These are phyloP conservation scores for Mycena sp. DNA, from an alignment of 1,284 basidiomycete genomes.

Conservation along the genomic window DNA sequence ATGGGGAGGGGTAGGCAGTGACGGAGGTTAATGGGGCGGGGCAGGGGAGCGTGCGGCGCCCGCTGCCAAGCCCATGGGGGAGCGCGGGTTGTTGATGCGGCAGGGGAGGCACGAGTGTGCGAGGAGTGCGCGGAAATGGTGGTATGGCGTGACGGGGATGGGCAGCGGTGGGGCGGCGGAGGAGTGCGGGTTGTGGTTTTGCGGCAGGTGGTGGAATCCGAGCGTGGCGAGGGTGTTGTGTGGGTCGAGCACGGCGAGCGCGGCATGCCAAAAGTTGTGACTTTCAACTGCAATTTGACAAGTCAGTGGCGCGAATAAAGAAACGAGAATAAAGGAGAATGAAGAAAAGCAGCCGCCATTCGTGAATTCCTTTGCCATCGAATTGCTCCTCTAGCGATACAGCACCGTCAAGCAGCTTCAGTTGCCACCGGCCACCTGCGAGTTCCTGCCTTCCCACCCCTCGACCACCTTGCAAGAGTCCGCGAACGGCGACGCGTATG, in stretches of 20 bases:
- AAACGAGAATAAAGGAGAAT: neutral
- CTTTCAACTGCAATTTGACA: conserved; percentile 59
- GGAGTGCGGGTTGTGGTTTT: conserved; percentile 26
- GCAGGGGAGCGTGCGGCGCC: conserved; percentile 55
- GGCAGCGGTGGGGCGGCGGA: conserved; percentile 38
- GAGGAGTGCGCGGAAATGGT: conserved; percentile 52
- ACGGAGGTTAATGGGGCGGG: too few relatives aligned
- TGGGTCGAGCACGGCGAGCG: conserved; percentile 63
- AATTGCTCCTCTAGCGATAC: too few relatives aligned
- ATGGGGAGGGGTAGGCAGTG: too few relatives aligned
- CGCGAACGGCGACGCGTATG: too few relatives aligned
- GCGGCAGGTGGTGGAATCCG: conserved; percentile 40
- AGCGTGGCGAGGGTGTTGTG: conserved; percentile 50
- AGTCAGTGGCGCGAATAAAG: neutral
- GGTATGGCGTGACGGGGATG: conserved; percentile 45
- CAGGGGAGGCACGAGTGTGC: conserved; percentile 68
- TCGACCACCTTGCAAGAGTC: too few relatives aligned
- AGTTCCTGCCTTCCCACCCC: too few relatives aligned
- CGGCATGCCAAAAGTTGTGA: conserved; percentile 69
- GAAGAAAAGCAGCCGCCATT: too few relatives aligned
- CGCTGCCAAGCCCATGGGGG: conserved; percentile 52
- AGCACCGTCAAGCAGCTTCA: too few relatives aligned
- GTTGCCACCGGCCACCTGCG: too few relatives aligned
- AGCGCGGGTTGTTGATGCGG: conserved; percentile 68
- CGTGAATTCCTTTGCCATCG: too few relatives aligned